A percentile compares a stretch with the other conserved stretches of the same genome.
Evolutionary conservation across 2,329 filamentous ascomycete genomes (phyloP).

Genomic region (Phyllosticta paracitricarpa): DNA sequence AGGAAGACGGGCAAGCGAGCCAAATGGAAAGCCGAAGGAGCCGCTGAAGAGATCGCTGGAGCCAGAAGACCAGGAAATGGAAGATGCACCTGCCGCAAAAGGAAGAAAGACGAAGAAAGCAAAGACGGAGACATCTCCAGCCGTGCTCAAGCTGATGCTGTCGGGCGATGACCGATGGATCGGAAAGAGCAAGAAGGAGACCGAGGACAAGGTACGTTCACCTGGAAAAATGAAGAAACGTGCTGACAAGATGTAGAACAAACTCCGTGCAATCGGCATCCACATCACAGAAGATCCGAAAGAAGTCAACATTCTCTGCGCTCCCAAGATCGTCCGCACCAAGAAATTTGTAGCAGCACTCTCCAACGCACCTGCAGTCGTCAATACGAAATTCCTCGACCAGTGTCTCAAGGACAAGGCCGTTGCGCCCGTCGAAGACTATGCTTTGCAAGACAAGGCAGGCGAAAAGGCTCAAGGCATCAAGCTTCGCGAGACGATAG

Average conservation of each 20-base stretch:
- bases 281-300: slow-evolving; percentile 65
- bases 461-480: slow-evolving; percentile 65
- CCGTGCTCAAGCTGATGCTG: slow-evolving; percentile 66
- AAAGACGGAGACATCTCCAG: slow-evolving; percentile 42
- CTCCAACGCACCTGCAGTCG: slow-evolving; percentile 66
- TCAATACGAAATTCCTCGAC: slow-evolving; percentile 71
- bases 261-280: slow-evolving; percentile 75
- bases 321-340: slow-evolving; percentile 77
- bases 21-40: slow-evolving; percentile 28
- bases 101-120: slow-evolving; percentile 50
- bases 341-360: slow-evolving; percentile 88
- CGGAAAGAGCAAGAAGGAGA: slow-evolving; percentile 59
- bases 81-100: slow-evolving; percentile 34
- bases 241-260: slow-evolving; percentile 44
- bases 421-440: slow-evolving; percentile 54
- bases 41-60: slow-evolving; percentile 37
- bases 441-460: slow-evolving; percentile 58
- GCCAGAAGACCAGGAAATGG: slow-evolving; percentile 26
- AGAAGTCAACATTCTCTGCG: slow-evolving; percentile 75
- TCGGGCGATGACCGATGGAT: slow-evolving; percentile 82
- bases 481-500: slow-evolving; percentile 56
- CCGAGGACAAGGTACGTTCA: slow-evolving; percentile 62
- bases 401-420: slow-evolving; percentile 60
- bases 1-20: slow-evolving; percentile 26
- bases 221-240: background rate